Base-by-base conservation (phyloP, 164 flowering plant genomes). In the Annona cherimola region DNA sequence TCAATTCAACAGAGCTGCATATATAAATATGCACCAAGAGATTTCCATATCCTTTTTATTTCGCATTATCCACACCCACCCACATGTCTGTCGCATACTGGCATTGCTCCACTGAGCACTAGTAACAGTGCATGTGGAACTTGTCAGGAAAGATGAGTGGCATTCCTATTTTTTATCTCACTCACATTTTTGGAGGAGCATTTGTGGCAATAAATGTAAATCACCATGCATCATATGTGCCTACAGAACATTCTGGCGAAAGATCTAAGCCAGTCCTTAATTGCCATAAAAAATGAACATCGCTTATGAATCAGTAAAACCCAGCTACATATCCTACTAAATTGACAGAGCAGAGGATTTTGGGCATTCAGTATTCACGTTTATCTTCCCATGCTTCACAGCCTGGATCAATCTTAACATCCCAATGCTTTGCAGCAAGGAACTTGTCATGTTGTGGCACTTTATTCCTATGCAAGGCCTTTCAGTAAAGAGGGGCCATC, bases 361-460 rank as follows among this genome's bases (percentile, higher is more conserved):
- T 50, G 1, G 2, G 9, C 9, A 1, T 50, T 50, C 14, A 7
- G 1, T 5, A 50, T 5, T 45, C 9, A 5, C 54, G 5, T 45
- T 45, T 45, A 45, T 45, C 9, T 45, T 45, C 46, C 45, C n/a
- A 11, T n/a, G n/a, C 44, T 43, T 19, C 45, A 14, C 14, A 42
- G n/a, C 8, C 5, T 26, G n/a, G 12, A 43, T 43, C 54, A 44
- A 46, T 66, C 35, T n/a, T 50, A 50, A 5, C 7, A 6, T 40
- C 39, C 19, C 67, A 63, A 39, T 19, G 41, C 67, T 63, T 63
- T 63, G 9, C 67, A 63, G 67, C 14, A 63, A 60, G 63, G 63
- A 60, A 41, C 54, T 69, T 41, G 72, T 55, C 63, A 55, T 40
- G 20, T 55, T 57, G 64, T 60, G 41, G 16, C 6, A 54, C 63